A percentile compares a stretch with the other conserved stretches of the same genome.
phyloP scores from a whole-genome alignment of 331 rosid species.

The Quercus phellos region DNA sequence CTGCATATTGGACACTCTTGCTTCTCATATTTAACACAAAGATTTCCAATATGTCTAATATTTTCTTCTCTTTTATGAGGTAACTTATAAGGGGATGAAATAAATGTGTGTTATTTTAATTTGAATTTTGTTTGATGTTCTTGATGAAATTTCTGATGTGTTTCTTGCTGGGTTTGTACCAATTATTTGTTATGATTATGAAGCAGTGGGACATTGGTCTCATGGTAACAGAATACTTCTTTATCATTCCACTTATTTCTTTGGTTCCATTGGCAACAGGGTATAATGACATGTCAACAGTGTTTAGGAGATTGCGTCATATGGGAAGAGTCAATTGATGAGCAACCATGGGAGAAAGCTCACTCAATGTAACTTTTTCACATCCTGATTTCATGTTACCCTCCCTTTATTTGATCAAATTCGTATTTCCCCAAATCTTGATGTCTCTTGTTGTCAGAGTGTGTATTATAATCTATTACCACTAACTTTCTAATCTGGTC shows the following conservation, averaged over 20 bases:
- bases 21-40: neutral
- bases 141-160: neutral
- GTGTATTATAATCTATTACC: neutral
- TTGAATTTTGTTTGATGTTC: neutral
- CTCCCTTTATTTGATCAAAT: neutral
- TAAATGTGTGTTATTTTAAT: neutral
- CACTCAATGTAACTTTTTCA: slow-evolving; percentile 54
- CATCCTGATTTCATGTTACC: neutral
- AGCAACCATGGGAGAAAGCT: slow-evolving; percentile 90
- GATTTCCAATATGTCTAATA: neutral
- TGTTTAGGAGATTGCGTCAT: slow-evolving; percentile 86
- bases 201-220: slow-evolving; percentile 2
- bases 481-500: neutral
- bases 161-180: slow-evolving; percentile 12
- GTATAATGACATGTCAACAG: slow-evolving; percentile 78
- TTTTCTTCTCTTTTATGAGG: neutral
- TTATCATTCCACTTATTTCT: slow-evolving; percentile 5
- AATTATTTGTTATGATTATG: neutral
- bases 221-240: slow-evolving; percentile 7
- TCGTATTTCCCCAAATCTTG: neutral
- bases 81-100: neutral
- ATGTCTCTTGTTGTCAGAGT: slow-evolving; percentile 4
- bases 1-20: neutral
- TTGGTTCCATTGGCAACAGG: slow-evolving; percentile 41
- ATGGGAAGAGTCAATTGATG: slow-evolving; percentile 97